Evolutionary conservation across 1,284 basidiomycete genomes (phyloP).

Genomic region (Exsudoporus floridanus): DNA sequence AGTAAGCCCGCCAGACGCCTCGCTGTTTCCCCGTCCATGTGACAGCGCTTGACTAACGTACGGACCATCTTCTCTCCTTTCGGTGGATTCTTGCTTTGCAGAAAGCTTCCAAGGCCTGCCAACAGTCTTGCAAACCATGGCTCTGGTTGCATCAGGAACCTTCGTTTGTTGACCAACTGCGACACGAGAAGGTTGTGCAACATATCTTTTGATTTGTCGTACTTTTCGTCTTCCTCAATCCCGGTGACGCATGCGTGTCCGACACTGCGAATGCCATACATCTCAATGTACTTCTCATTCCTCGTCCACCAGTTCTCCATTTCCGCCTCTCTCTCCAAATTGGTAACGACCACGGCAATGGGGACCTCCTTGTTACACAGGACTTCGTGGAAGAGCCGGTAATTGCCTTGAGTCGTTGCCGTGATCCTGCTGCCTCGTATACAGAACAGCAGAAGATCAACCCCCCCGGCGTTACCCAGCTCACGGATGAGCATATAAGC

Average conservation of each 20-base stretch:
- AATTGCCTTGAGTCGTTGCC: constrained; percentile 37
- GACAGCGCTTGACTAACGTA: constrained; percentile 28
- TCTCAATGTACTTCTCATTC: constrained; percentile 34
- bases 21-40: constrained; percentile 32
- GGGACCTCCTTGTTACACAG: constrained; percentile 39
- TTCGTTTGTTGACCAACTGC: constrained; percentile 13
- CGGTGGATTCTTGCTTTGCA: constrained; percentile 24
- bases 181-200: constrained; percentile 21
- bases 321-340: constrained; percentile 37
- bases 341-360: constrained; percentile 39
- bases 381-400: constrained; percentile 36
- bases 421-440: constrained; percentile 40
- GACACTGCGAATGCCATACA: constrained; percentile 33
- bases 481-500: constrained; percentile 36
- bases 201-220: constrained; percentile 19
- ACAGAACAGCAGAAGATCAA: constrained; percentile 41
- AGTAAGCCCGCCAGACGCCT: constrained; percentile 18
- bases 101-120: constrained; percentile 19
- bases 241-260: constrained; percentile 44
- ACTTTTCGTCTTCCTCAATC: constrained; percentile 30
- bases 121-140: constrained; percentile 28
- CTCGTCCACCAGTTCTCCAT: constrained; percentile 43
- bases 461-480: constrained; percentile 30
- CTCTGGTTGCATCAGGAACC: constrained; percentile 27
- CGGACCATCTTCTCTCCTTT: constrained; percentile 29